Evolutionary conservation across 2,329 filamentous ascomycete genomes (phyloP).

Genomic region (Sphaceloma murrayae): DNA sequence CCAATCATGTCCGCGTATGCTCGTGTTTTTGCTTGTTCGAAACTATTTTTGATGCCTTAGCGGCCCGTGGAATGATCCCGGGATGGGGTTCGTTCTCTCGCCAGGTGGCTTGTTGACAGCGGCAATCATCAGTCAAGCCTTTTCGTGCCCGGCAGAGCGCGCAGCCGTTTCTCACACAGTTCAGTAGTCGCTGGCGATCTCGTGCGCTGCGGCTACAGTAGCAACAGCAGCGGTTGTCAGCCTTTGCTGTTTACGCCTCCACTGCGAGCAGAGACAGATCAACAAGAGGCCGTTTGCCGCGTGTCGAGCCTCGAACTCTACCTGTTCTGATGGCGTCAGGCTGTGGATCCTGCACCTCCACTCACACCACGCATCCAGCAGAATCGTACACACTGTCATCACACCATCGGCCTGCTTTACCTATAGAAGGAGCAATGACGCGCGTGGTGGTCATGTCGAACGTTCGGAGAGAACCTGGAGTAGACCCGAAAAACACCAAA

Average conservation of each 20-base stretch:
- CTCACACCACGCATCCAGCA: background rate
- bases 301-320: background rate
- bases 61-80: background rate
- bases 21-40: slow-evolving; percentile 7
- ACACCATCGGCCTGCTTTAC: too few relatives aligned
- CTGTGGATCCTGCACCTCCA: slow-evolving; percentile 13
- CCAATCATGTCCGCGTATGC: background rate
- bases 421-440: too few relatives aligned
- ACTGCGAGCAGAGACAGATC: background rate
- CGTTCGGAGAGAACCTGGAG: too few relatives aligned
- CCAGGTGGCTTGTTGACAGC: slow-evolving; percentile 14
- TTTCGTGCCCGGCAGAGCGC: background rate
- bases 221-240: too few relatives aligned
- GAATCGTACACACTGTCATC: too few relatives aligned
- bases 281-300: background rate
- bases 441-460: too few relatives aligned
- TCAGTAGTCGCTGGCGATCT: background rate
- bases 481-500: too few relatives aligned
- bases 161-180: background rate
- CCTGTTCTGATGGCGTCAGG: slow-evolving; percentile 9
- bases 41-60: slow-evolving; percentile 12
- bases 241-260: too few relatives aligned
- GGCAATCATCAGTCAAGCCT: background rate
- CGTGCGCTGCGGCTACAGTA: too few relatives aligned
- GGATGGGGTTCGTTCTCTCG: too few relatives aligned